phyloP scores from a whole-genome alignment of 1,284 basidiomycete genomes.

The Sanghuangporus baumii region DNA sequence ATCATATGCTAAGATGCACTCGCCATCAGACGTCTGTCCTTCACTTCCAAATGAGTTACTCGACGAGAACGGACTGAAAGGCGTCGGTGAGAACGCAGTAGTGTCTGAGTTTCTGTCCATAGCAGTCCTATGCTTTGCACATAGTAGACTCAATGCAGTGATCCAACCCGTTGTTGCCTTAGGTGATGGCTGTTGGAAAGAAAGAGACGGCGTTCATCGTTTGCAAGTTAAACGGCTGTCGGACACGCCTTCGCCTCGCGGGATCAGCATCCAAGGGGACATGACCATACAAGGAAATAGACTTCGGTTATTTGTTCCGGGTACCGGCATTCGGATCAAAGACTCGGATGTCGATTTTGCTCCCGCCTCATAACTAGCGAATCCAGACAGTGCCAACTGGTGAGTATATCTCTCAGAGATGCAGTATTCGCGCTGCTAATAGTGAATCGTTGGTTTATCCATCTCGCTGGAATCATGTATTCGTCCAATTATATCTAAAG shows the following conservation, averaged over 20 bases:
- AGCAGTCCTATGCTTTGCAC: background rate
- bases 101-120: constrained; percentile 29
- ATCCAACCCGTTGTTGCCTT: background rate
- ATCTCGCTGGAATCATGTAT: no score
- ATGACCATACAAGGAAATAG: background rate
- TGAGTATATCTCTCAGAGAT: no score
- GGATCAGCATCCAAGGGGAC: background rate
- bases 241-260: constrained; percentile 9
- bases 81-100: constrained; percentile 34
- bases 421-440: no score
- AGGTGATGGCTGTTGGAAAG: background rate
- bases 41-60: constrained; percentile 38
- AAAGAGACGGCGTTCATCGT: background rate
- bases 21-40: constrained; percentile 60
- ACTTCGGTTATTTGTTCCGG: background rate
- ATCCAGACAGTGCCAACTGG: background rate
- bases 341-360: background rate
- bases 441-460: no score
- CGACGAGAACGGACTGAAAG: constrained; percentile 48
- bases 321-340: background rate
- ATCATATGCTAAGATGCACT: constrained; percentile 20
- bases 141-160: background rate
- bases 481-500: no score
- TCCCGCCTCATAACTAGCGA: background rate
- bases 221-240: background rate